phyloP scores from a whole-genome alignment of 2,329 filamentous ascomycete species.

The Penicillium expansum region DNA sequence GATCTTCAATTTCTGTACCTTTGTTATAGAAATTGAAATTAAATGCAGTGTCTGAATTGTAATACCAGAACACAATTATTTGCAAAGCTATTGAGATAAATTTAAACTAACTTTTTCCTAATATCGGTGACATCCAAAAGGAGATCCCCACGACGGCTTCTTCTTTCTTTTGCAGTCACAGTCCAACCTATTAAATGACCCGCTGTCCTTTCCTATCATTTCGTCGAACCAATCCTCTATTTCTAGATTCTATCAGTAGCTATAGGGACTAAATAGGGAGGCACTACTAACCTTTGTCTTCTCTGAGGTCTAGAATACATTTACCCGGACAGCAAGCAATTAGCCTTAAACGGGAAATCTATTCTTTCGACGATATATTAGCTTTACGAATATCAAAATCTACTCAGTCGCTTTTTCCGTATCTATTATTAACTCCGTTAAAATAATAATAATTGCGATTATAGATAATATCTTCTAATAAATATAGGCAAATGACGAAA shows the following conservation, averaged over 20 bases:
- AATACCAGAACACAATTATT: neutral
- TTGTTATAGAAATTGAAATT: neutral
- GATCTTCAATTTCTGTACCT: neutral
- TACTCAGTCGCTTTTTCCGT: neutral
- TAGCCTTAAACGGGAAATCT: constrained; percentile 1
- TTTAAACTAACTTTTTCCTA: neutral
- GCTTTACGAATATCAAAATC: constrained; percentile 1
- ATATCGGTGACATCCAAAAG: constrained; percentile 10
- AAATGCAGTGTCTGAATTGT: neutral
- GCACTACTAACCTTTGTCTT: constrained; percentile 3
- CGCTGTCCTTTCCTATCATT: constrained; percentile 11
- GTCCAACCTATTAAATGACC: constrained; percentile 2
- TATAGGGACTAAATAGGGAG: neutral
- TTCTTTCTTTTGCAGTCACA: neutral
- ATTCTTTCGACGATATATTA: constrained; percentile 1
- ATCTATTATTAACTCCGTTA: neutral
- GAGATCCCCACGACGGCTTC: neutral
- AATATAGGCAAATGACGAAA: too few species aligned
- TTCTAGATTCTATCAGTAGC: constrained; percentile 9
- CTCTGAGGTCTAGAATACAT: neutral
- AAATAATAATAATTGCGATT: constrained; percentile 10
- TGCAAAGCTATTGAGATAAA: neutral
- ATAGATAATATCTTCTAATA: constrained; percentile 11
- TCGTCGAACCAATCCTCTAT: too few species aligned
- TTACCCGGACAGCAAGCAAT: neutral